Base-by-base conservation (phyloP, 2,329 filamentous ascomycete genomes). In the Xylaria multiplex region DNA sequence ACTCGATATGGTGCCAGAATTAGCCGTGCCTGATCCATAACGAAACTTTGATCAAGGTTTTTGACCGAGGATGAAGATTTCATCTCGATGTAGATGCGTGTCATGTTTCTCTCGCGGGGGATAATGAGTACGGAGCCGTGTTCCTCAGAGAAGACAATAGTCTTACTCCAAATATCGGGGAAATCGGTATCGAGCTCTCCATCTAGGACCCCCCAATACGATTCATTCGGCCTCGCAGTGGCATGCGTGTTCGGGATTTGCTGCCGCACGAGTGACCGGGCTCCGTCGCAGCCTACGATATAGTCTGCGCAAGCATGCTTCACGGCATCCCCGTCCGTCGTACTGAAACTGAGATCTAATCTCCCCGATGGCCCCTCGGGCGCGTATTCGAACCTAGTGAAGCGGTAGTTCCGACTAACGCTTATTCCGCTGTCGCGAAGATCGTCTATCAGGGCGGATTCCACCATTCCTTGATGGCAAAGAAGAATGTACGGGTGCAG, bases 151-250 rank as follows among this genome's bases (percentile, higher is more conserved):
- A 90, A 89, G 7, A 92, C 83, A 0, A 91, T 84, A 0, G 89
- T 89, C 79, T 92, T 92, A 76, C 87, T 90, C 89, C 90, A 92
- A 55, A 92, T 85, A 72, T 92, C 90, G 1, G 90, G 90, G 71
- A 93, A 92, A 74, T 92, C 84, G 7, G 90, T 92, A 49, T 90
- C 86, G 9, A 92, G 79, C 74, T 88, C 86, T 70, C 90, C 90
- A 75, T 93, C 90, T 2, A 93, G 79, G 2, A 93, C 90, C 62
- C 90, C 90, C 90, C 90, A 93, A 42, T 86, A 82, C 22, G 72
- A 74, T 54, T 74, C 71, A 37, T 73, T 69, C 13, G 72, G 71
- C 32, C 65, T 72, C 40, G 69, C 69, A 19, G 69, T 70, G 11
- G 72, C 70, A 61, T 73, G 82, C 52, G 77, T 84, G 75, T 81